phyloP scores from a whole-genome alignment of 495 filamentous ascomycete genomes.

The Glutinoglossum americanum region DNA sequence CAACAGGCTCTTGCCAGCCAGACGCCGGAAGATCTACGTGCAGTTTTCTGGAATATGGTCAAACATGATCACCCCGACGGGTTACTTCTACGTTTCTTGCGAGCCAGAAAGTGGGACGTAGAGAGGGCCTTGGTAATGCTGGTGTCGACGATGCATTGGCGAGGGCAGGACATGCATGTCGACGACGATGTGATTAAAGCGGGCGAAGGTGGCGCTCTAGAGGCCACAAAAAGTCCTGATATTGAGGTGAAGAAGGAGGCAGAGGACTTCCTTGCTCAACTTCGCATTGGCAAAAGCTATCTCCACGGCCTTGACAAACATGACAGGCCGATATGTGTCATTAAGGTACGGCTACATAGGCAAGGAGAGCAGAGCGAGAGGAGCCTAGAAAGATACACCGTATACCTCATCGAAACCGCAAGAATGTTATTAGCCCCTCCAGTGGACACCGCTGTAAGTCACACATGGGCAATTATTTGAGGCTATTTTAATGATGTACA shows the following conservation, averaged over 20 bases:
- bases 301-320: slow-evolving; percentile 70
- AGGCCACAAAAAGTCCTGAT: slow-evolving; percentile 33
- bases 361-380: slow-evolving; percentile 63
- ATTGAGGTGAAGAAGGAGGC: slow-evolving; percentile 38
- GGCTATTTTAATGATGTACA: slow-evolving; percentile 11
- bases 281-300: slow-evolving; percentile 86
- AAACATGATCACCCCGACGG: slow-evolving; percentile 89
- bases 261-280: slow-evolving; percentile 65
- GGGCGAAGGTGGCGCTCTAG: slow-evolving; percentile 47
- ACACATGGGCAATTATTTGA: neutral
- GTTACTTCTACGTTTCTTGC: slow-evolving; percentile 68
- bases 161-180: slow-evolving; percentile 57
- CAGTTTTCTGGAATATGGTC: slow-evolving; percentile 83
- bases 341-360: slow-evolving; percentile 62
- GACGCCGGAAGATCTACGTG: slow-evolving; percentile 55
- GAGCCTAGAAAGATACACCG: slow-evolving; percentile 68
- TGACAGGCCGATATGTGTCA: slow-evolving; percentile 72
- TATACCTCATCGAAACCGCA: slow-evolving; percentile 85
- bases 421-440: slow-evolving; percentile 57
- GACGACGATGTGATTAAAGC: slow-evolving; percentile 66
- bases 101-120: slow-evolving; percentile 90
- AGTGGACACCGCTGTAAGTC: slow-evolving; percentile 76
- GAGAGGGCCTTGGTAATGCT: slow-evolving; percentile 87
- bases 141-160: slow-evolving; percentile 85
- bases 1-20: slow-evolving; percentile 54